phyloP scores from a whole-genome alignment of 768 basidiomycete species.

The Austroboletus festivus region DNA sequence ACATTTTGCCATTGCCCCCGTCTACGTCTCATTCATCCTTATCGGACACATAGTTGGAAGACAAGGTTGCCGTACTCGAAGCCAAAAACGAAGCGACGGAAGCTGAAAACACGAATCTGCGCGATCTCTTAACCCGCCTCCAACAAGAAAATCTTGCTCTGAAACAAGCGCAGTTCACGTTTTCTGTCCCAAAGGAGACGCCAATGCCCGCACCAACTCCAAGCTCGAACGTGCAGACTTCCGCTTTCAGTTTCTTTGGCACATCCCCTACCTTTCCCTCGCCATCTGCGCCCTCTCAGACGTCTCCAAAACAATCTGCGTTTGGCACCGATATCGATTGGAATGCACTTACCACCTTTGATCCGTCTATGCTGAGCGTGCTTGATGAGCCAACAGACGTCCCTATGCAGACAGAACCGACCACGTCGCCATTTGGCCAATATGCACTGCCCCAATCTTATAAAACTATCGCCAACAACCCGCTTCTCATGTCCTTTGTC shows the following conservation, averaged over 20 bases:
- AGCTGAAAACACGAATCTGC: constrained; percentile 85
- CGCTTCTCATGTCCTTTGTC: constrained; percentile 81
- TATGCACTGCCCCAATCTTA: constrained; percentile 48
- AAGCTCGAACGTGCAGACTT: constrained; percentile 17
- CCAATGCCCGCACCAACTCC: constrained; percentile 21
- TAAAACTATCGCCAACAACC: constrained; percentile 81
- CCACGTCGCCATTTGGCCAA: constrained; percentile 44
- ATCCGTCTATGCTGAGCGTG: constrained; percentile 61
- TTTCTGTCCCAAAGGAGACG: constrained; percentile 58
- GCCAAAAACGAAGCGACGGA: constrained; percentile 69
- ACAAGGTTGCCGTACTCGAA: constrained; percentile 84
- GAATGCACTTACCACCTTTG: constrained; percentile 66
- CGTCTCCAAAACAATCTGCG: constrained; percentile 24
- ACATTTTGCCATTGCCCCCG: not conserved
- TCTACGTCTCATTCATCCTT: constrained; percentile 5
- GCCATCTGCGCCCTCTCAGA: constrained; percentile 29
- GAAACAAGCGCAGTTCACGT: constrained; percentile 82
- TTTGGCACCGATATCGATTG: constrained; percentile 46
- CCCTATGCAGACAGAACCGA: constrained; percentile 58
- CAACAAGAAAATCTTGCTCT: constrained; percentile 85
- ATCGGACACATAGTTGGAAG: constrained; percentile 64
- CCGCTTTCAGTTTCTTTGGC: constrained; percentile 28
- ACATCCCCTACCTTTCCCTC: constrained; percentile 21
- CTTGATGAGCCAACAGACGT: constrained; percentile 62
- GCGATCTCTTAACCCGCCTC: constrained; percentile 78